Conservation (phyloP, 371 early-diverging fungal species). For the Paramicrosporidium saccamoebae region DNA sequence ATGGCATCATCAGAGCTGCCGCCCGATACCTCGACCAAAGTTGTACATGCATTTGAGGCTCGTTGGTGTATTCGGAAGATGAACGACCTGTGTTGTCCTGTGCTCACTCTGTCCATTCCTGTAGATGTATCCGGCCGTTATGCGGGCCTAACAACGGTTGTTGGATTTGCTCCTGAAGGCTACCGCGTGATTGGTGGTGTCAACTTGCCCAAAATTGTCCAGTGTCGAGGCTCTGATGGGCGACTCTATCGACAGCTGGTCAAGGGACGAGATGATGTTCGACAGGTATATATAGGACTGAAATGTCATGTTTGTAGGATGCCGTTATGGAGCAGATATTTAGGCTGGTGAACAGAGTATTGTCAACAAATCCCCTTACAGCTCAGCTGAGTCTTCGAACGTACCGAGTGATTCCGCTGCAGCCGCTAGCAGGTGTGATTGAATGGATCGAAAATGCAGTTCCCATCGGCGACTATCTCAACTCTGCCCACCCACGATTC, state of each 20-base stretch:
- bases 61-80: no score
- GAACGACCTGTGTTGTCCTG: conserved; percentile 3
- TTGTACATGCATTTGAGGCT: no score
- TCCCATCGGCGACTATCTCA: conserved; percentile 19
- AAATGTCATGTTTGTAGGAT: no score
- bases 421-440: conserved; percentile 72
- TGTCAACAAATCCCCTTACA: conserved; percentile 5
- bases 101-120: conserved; percentile 5
- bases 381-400: conserved; percentile 24
- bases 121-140: conserved; percentile 6
- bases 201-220: conserved; percentile 9
- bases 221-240: conserved; percentile 8
- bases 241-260: conserved; percentile 9
- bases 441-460: conserved; percentile 74
- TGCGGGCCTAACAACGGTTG: conserved; percentile 2
- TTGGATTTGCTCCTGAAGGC: conserved; percentile 3
- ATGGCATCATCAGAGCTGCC: no score
- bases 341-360: conserved; percentile 5
- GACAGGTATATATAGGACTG: no score
- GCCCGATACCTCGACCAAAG: no score
- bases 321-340: conserved; percentile 10
- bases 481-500: conserved; percentile 7
- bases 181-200: conserved; percentile 11
- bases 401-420: conserved; percentile 80
- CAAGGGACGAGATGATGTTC: conserved; percentile 11